phyloP scores from a whole-genome alignment of 371 early-diverging fungal genomes.

The Apophysomyces elegans region DNA sequence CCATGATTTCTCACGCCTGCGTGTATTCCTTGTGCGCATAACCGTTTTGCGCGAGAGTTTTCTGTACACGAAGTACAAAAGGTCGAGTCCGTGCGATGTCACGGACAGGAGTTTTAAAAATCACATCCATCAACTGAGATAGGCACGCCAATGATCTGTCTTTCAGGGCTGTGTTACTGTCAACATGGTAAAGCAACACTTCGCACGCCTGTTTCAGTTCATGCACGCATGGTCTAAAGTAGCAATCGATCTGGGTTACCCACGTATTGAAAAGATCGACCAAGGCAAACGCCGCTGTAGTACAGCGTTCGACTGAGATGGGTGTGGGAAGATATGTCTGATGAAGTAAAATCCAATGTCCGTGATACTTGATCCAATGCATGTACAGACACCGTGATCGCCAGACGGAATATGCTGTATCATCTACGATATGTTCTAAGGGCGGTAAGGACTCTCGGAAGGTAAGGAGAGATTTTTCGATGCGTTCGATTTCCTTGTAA shows the following conservation, averaged over 20 bases:
- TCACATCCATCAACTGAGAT: conserved; percentile 25
- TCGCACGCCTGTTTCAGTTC: conserved; percentile 54
- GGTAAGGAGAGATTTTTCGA: conserved; percentile 33
- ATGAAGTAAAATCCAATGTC: conserved; percentile 55
- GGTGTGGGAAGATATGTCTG: conserved; percentile 51
- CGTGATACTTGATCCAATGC: conserved; percentile 46
- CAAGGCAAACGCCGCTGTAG: conserved; percentile 45
- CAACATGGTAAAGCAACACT: conserved; percentile 43
- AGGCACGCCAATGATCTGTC: conserved; percentile 35
- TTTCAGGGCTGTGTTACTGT: conserved; percentile 28
- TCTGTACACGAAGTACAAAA: conserved; percentile 42
- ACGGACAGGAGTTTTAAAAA: conserved; percentile 44
- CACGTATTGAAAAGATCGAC: conserved; percentile 46
- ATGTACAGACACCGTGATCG: conserved; percentile 38
- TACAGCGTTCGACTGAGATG: conserved; percentile 44
- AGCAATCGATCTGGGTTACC: conserved; percentile 44
- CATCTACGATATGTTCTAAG: not conserved
- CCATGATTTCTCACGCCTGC: not conserved
- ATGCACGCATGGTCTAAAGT: conserved; percentile 53
- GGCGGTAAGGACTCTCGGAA: conserved; percentile 29
- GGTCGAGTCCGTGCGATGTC: conserved; percentile 51
- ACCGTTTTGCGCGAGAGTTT: conserved; percentile 19
- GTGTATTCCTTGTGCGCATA: not conserved
- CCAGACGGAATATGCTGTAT: conserved; percentile 28
- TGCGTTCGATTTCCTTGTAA: conserved; percentile 41